A percentile compares a stretch with the other conserved stretches of the same genome.
These are phyloP conservation scores for Anthracocystis panici-leucophaei DNA, from an alignment of 1,284 basidiomycete species.

Conservation along the genomic window DNA sequence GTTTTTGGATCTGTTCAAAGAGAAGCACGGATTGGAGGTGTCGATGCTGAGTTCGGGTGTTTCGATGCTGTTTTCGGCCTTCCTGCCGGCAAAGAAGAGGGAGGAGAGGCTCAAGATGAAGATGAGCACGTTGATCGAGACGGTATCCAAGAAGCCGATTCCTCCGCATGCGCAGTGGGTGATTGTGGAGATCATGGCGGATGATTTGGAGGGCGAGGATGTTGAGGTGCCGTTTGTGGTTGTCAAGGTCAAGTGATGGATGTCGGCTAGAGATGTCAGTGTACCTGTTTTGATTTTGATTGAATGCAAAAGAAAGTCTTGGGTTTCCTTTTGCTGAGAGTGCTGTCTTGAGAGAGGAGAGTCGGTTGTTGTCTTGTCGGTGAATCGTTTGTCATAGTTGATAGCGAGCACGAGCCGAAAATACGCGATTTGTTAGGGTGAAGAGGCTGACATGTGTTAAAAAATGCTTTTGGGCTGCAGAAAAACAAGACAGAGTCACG, in stretches of 20 bases:
- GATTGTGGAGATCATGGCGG: constrained; percentile 93
- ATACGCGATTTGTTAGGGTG: background rate
- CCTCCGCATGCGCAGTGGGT: constrained; percentile 76
- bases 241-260: constrained; percentile 54
- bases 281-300: background rate
- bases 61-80: constrained; percentile 91
- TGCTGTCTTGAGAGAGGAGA: background rate
- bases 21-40: constrained; percentile 86
- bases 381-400: background rate
- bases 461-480: background rate
- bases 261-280: background rate
- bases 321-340: background rate
- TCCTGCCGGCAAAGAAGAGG: constrained; percentile 64
- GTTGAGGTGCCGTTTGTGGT: constrained; percentile 70
- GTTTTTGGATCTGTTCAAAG: constrained; percentile 86
- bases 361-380: background rate
- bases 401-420: background rate
- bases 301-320: background rate
- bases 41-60: constrained; percentile 97
- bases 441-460: background rate
- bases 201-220: constrained; percentile 85
- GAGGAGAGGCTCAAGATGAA: constrained; percentile 69
- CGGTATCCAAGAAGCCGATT: constrained; percentile 76
- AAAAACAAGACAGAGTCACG: constrained; percentile 8
- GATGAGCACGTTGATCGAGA: constrained; percentile 90